A percentile compares a stretch with the other conserved stretches of the same genome.
These are phyloP conservation scores for Solanum dulcamara DNA, from an alignment of 257 asterid species.

Conservation along the genomic window DNA sequence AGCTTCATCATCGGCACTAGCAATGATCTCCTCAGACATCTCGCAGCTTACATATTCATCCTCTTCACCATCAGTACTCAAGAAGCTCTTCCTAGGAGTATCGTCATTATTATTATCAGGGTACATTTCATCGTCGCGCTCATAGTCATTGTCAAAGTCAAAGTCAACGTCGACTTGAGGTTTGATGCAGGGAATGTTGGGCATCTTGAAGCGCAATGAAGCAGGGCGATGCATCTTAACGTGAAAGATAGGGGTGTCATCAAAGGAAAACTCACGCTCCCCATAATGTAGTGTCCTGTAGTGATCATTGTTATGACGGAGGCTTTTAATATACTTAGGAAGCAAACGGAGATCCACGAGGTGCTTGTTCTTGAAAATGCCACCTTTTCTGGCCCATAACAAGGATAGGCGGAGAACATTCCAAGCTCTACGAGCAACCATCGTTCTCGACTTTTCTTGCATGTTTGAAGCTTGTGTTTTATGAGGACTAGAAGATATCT, in stretches of 20 bases:
- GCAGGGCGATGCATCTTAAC: constrained; percentile 69
- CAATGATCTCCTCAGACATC: background rate
- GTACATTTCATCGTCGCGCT: background rate
- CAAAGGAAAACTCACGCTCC: constrained; percentile 61
- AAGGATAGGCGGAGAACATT: constrained; percentile 43
- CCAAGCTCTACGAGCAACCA: constrained; percentile 43
- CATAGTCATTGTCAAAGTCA: constrained; percentile 33
- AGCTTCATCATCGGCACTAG: constrained; percentile 20
- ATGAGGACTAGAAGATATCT: background rate
- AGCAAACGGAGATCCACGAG: constrained; percentile 24
- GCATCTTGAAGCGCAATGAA: constrained; percentile 62
- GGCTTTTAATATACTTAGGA: constrained; percentile 36
- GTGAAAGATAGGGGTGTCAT: constrained; percentile 47
- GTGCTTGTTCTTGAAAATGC: constrained; percentile 28
- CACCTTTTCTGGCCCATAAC: constrained; percentile 61
- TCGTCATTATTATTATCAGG: background rate
- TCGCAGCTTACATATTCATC: background rate
- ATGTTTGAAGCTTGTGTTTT: background rate
- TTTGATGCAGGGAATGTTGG: constrained; percentile 60
- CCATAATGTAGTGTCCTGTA: constrained; percentile 35
- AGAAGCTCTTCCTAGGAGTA: constrained; percentile 5
- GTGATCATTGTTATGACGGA: constrained; percentile 16
- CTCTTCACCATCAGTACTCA: background rate
- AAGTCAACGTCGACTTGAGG: constrained; percentile 51
- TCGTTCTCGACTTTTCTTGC: constrained; percentile 10